Evolutionary conservation across 2,329 filamentous ascomycete species (phyloP).

Genomic region (Penicillium sp.): DNA sequence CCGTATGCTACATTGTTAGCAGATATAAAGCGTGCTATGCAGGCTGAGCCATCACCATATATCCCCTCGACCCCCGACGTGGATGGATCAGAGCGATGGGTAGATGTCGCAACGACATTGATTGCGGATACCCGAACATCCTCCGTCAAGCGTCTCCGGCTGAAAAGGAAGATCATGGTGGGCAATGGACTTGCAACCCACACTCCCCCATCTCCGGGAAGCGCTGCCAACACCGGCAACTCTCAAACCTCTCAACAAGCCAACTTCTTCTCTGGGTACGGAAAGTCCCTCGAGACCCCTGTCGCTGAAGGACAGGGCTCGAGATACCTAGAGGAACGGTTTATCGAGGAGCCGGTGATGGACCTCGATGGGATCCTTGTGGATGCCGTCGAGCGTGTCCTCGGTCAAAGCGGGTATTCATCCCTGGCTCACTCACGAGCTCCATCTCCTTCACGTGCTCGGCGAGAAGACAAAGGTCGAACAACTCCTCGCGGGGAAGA

Average conservation of each 20-base stretch:
- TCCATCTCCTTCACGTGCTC: slow-evolving; percentile 37
- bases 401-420: slow-evolving; percentile 42
- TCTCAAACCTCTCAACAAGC: slow-evolving; percentile 25
- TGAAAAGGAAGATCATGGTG: slow-evolving; percentile 44
- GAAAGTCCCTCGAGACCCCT: slow-evolving; percentile 19
- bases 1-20: slow-evolving; percentile 49
- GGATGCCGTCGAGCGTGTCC: slow-evolving; percentile 53
- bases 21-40: slow-evolving; percentile 54
- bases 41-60: slow-evolving; percentile 46
- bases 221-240: slow-evolving; percentile 19
- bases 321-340: slow-evolving; percentile 45
- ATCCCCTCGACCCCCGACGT: slow-evolving; percentile 32
- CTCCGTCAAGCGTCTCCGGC: slow-evolving; percentile 51
- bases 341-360: slow-evolving; percentile 51
- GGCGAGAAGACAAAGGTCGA: slow-evolving; percentile 29
- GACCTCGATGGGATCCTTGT: slow-evolving; percentile 54
- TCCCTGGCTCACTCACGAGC: slow-evolving; percentile 39
- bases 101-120: slow-evolving; percentile 53
- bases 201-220: slow-evolving; percentile 19
- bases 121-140: slow-evolving; percentile 52
- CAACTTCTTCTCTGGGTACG: slow-evolving; percentile 26
- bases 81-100: slow-evolving; percentile 45
- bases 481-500: slow-evolving; percentile 25
- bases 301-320: slow-evolving; percentile 19
- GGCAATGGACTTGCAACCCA: slow-evolving; percentile 18